Evolutionary conservation across 2,329 filamentous ascomycete genomes (phyloP), one percentile per base, ranked within the genome.

Genomic region (Aspergillus calidoustus): DNA sequence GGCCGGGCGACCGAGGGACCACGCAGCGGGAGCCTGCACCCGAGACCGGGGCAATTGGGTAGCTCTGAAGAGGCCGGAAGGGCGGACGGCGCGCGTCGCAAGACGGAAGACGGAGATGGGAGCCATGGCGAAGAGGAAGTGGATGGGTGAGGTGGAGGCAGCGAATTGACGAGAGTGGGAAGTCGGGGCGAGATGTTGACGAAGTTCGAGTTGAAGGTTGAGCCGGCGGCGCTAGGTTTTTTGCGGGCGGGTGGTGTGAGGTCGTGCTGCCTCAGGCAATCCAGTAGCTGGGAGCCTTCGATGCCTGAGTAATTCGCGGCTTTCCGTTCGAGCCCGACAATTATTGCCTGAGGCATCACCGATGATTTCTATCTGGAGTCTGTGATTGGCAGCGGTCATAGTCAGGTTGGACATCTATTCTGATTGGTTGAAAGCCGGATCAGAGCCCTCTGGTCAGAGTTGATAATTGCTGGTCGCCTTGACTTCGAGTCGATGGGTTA

Each of bases 31-130:
- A 73, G 83, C 83, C 76, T 83, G 81, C 73, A 87, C 77, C 76
- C 86, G 82, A 81, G 82, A 76, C 80, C 77, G 84, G 82, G 77
- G 82, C 81, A 79, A 84, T 83, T 79, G 85, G 72, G 80, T 81
- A 80, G 84, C 85, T 86, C 88, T 88, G 81, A 89, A 83, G 77
- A 90, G 83, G 78, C 82, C 80, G 66, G 78, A 74, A 64, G 83
- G 81, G 76, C 76, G 85, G 79, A 80, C 83, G 80, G 83, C 85
- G 81, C 90, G 90, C 79, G 86, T 85, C 79, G 89, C 89, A 75
- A 89, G 80, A 77, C 91, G 89, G 81, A 93, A 83, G 75, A 93
- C 79, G 66, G 87, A 83, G 69, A 86, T 81, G 72, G 89, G 88
- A 77, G 87, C 86, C 87, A 90, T 91, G 80, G 77, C 68, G 68